Percentiles rank a stretch among this genome's conserved stretches.
Evolutionary conservation across 2,329 filamentous ascomycete genomes (phyloP).

Genomic region (Aspergillus carbonarius): DNA sequence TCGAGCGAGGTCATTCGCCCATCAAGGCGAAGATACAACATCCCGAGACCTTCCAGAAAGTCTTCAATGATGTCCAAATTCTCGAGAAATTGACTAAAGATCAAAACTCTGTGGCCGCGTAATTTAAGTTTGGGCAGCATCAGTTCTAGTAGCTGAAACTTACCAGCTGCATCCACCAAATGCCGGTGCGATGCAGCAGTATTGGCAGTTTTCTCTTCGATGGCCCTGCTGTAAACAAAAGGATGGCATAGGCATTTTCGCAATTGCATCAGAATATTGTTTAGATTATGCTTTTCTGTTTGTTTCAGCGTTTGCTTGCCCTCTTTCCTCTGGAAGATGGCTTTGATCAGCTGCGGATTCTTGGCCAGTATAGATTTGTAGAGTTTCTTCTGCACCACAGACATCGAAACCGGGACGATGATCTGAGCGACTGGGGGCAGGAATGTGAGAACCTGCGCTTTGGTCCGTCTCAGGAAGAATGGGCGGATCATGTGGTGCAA

Average conservation of each 20-base stretch:
- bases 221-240: conserved; percentile 86
- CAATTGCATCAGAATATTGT: conserved; percentile 93
- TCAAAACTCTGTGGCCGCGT: conserved; percentile 82
- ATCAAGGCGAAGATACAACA: conserved; percentile 78
- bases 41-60: conserved; percentile 73
- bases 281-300: conserved; percentile 75
- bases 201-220: conserved; percentile 75
- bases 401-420: conserved; percentile 95
- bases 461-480: conserved; percentile 74
- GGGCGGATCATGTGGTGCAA: conserved; percentile 80
- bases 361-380: conserved; percentile 92
- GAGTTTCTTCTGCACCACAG: conserved; percentile 84
- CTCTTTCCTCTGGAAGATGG: conserved; percentile 70
- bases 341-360: conserved; percentile 82
- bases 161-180: conserved; percentile 85
- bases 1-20: conserved; percentile 77
- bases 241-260: conserved; percentile 94
- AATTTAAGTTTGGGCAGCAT: conserved; percentile 85
- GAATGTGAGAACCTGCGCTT: conserved; percentile 85
- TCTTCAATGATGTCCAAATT: conserved; percentile 91
- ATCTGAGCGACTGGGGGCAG: conserved; percentile 92
- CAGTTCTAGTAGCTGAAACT: conserved; percentile 77
- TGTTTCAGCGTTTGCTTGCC: conserved; percentile 56
- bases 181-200: conserved; percentile 68
- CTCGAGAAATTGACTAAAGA: conserved; percentile 91